phyloP scores from a whole-genome alignment of 352 stramenopile species.

The Labyrinthula sp. region DNA sequence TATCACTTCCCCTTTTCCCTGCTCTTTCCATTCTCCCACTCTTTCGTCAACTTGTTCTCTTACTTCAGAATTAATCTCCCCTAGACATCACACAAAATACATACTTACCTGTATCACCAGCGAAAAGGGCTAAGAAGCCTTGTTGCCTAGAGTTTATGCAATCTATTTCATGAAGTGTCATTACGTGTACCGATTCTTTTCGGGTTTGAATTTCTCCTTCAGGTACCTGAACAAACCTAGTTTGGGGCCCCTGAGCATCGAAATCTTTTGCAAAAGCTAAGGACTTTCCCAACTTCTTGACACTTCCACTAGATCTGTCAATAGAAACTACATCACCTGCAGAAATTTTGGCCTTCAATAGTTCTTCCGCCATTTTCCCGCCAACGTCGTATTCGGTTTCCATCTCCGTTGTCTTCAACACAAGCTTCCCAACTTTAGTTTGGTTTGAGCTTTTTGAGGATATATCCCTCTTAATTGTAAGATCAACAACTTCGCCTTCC shows the following conservation, averaged over 20 bases:
- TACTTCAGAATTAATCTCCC: conserved; percentile 96
- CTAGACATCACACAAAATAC: too few species aligned
- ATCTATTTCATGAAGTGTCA: conserved; percentile 95
- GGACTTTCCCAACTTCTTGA: conserved; percentile 85
- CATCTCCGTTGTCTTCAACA: conserved; percentile 97
- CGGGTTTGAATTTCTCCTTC: conserved; percentile 96
- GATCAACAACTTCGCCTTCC: conserved; percentile 97
- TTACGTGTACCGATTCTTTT: conserved; percentile 88
- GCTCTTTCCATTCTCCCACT: conserved; percentile 64
- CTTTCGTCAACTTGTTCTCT: conserved; percentile 96
- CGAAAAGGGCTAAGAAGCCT: conserved; percentile 93
- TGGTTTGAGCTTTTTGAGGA: conserved; percentile 43
- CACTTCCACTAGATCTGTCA: conserved; percentile 94
- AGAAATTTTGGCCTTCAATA: conserved; percentile 94
- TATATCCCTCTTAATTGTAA: conserved; percentile 72
- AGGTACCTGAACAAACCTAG: conserved; percentile 66
- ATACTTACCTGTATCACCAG: conserved; percentile 91
- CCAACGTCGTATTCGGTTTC: conserved; percentile 98
- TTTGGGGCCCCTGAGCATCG: conserved; percentile 87
- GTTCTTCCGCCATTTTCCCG: conserved; percentile 95
- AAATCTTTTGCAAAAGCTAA: conserved; percentile 92
- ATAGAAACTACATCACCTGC: conserved; percentile 98
- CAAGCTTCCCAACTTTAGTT: conserved; percentile 71
- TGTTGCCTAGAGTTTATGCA: conserved; percentile 97
- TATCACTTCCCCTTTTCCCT: conserved; percentile 90